Evolutionary conservation across 2,329 filamentous ascomycete species (phyloP).

Genomic region (Cercospora sp.): DNA sequence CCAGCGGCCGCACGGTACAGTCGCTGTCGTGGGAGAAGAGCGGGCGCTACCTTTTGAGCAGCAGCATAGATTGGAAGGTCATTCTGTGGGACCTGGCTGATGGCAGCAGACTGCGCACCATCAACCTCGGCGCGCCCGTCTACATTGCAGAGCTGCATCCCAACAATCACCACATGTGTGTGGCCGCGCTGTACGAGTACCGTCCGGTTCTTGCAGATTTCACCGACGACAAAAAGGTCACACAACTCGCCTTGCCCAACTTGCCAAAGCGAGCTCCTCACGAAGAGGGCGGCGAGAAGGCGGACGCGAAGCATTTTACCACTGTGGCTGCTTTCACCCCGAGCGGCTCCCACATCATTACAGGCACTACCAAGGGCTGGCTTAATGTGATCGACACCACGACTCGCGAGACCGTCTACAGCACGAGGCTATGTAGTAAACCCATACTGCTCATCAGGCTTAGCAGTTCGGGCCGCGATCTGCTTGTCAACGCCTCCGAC

Average conservation of each 20-base stretch:
- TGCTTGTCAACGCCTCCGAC: constrained; percentile 91
- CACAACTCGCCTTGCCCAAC: constrained; percentile 72
- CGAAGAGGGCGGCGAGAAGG: constrained; percentile 76
- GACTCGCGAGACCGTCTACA: constrained; percentile 81
- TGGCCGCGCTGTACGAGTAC: constrained; percentile 91
- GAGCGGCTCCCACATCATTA: constrained; percentile 82
- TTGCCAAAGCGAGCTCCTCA: constrained; percentile 72
- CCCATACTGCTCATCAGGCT: constrained; percentile 86
- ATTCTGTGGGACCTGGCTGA: constrained; percentile 90
- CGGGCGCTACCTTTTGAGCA: constrained; percentile 86
- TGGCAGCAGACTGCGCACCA: constrained; percentile 71
- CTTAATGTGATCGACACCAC: constrained; percentile 89
- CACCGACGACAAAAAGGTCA: constrained; percentile 55
- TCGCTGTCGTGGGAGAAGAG: constrained; percentile 93
- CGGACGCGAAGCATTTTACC: constrained; percentile 92
- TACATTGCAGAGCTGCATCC: constrained; percentile 97
- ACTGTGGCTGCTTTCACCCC: constrained; percentile 88
- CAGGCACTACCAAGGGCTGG: constrained; percentile 93
- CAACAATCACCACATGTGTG: constrained; percentile 80
- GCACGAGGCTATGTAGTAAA: constrained; percentile 81
- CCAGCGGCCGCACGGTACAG: constrained; percentile 74
- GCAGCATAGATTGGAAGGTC: constrained; percentile 94
- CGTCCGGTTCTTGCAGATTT: constrained; percentile 82
- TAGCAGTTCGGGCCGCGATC: constrained; percentile 77
- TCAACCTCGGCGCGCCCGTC: constrained; percentile 88